phyloP scores from a whole-genome alignment of 352 stramenopile genomes.

The Phytophthora hibernalis region DNA sequence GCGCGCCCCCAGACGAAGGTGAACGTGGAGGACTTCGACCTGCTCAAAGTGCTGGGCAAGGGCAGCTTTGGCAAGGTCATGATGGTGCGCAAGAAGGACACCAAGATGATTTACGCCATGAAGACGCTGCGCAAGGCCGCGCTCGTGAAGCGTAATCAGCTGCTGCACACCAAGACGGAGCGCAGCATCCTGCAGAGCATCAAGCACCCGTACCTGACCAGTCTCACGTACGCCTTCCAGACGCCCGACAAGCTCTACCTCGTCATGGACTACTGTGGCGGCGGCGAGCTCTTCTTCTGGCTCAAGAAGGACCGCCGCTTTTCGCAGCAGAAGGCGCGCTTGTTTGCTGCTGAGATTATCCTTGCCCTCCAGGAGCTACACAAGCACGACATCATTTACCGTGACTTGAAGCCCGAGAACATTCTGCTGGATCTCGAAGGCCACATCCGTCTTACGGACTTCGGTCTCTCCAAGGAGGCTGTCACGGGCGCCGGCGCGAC shows the following conservation, averaged over 20 bases:
- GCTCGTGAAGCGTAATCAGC: constrained; percentile 94
- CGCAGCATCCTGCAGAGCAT: constrained; percentile 93
- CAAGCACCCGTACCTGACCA: constrained; percentile 93
- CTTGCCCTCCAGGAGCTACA: constrained; percentile 94
- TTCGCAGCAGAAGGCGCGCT: constrained; percentile 90
- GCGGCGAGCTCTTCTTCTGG: constrained; percentile 96
- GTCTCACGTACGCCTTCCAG: constrained; percentile 89
- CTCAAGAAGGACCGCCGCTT: constrained; percentile 95
- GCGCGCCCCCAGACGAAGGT: constrained; percentile 79
- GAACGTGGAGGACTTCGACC: constrained; percentile 92
- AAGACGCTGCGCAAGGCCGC: constrained; percentile 95
- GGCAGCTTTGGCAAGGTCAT: constrained; percentile 97
- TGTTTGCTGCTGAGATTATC: constrained; percentile 95
- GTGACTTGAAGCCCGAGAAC: constrained; percentile 97
- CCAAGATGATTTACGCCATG: constrained; percentile 95
- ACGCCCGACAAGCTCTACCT: constrained; percentile 94
- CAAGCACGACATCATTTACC: constrained; percentile 96
- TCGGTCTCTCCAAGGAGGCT: constrained; percentile 95
- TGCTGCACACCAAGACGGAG: constrained; percentile 95
- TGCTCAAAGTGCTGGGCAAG: constrained; percentile 95
- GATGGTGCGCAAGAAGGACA: constrained; percentile 95
- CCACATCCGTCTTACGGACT: constrained; percentile 95
- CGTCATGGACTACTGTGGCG: constrained; percentile 95
- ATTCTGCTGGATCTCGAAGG: constrained; percentile 94
- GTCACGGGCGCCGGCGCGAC: constrained; percentile 84